These are phyloP conservation scores for Trametes gibbosa DNA, from an alignment of 768 basidiomycete genomes.

Conservation along the genomic window DNA sequence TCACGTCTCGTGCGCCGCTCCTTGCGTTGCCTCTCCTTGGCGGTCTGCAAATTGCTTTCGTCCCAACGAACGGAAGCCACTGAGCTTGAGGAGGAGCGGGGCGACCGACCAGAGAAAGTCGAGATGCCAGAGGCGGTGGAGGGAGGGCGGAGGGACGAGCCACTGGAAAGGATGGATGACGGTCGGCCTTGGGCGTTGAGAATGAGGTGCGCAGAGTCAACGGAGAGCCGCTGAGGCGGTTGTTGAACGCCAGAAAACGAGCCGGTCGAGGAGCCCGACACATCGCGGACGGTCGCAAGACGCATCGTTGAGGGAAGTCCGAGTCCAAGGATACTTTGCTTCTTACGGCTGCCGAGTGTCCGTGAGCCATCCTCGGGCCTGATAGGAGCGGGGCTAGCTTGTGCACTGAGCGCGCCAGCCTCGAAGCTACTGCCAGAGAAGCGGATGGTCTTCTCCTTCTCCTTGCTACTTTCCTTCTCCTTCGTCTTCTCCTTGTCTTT, in stretches of 20 bases:
- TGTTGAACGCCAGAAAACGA: conserved; percentile 14
- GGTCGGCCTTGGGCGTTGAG: conserved; percentile 35
- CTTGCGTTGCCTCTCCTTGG: conserved; percentile 39
- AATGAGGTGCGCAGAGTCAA: conserved; percentile 33
- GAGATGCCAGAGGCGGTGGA: conserved; percentile 42
- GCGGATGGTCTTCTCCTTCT: conserved; percentile 33
- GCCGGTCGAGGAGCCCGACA: conserved; percentile 15
- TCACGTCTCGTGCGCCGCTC: conserved; percentile 33
- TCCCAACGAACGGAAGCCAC: conserved; percentile 49
- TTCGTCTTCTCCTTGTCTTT: conserved; percentile 33
- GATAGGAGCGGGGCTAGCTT: conserved; percentile 17
- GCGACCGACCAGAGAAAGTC: conserved; percentile 40
- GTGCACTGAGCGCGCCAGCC: conserved; percentile 50
- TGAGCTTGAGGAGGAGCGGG: conserved; percentile 30
- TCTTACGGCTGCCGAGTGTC: conserved; percentile 48
- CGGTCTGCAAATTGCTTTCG: conserved; percentile 46
- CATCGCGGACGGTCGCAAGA: conserved; percentile 20
- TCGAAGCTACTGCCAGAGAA: conserved; percentile 67
- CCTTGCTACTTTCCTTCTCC: conserved; percentile 30
- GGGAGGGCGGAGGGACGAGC: conserved; percentile 47
- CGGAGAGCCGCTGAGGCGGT: conserved; percentile 27
- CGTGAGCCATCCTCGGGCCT: conserved; percentile 34
- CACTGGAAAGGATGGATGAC: conserved; percentile 39
- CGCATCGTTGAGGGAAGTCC: conserved; percentile 50
- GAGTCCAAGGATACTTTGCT: conserved; percentile 58